Base-by-base conservation (phyloP, 768 basidiomycete genomes). In the Wakefieldia striispora region DNA sequence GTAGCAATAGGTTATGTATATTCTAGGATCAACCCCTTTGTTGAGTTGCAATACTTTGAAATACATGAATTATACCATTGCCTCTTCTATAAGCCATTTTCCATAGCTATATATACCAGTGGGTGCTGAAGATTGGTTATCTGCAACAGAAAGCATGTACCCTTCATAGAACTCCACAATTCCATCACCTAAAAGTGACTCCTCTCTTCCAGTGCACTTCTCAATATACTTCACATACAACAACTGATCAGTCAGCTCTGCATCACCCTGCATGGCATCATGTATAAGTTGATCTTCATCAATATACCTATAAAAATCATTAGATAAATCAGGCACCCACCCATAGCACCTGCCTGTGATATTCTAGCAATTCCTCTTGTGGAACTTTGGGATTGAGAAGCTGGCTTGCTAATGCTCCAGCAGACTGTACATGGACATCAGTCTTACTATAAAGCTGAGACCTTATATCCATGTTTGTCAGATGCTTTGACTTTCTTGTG, bases 261-360 rank as follows among this genome's bases (percentile, higher is more conserved):
- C 76, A 45, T 70, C 67, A 33, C 75, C 73, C 41, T 73, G 74
- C 26, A 81, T 79, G 2, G 79, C 74, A 53, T 83, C 80, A 31
- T 83, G 69, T 20, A 88, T 72, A 41, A 84, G 81, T 48, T 84
- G 77, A 54, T 78, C 84, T 61, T 90, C 86, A 59, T 86, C 84
- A 57, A 91, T 83, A 60, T 91, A 88, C 42, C 85, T 87, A 45
- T 16, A 13, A 21, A 33, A 19, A 20, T 36, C 13, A 31, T 58
- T 21, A 58, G 38, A n/a, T 38, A 12, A 26, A 11, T 11, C 23
- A 9, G 16, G 21, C 13, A 42, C 3, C 48, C 17, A 3, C 7
- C 7, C 1, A 36, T 29, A 37, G 14, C 12, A 64, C 78, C 27
- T 43, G 86, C 84, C 82, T 82, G 58, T 84, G 79, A 66, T 91